A percentile compares a stretch with the other conserved stretches of the same genome.
phyloP scores from a whole-genome alignment of 2,329 filamentous ascomycete species.

The Colletotrichum cuscutae region DNA sequence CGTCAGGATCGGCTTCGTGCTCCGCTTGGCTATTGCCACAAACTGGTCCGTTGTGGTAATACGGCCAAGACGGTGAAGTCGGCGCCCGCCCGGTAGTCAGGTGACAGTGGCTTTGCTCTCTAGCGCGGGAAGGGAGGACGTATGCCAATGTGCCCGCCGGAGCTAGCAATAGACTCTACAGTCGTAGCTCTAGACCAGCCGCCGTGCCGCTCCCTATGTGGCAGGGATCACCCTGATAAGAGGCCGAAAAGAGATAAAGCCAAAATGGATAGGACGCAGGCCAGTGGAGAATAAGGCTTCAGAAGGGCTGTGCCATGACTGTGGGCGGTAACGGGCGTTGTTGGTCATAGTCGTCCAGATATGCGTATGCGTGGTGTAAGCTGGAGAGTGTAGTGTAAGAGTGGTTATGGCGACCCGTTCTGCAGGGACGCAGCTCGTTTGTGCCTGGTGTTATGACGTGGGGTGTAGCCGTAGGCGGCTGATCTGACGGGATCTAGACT shows the following conservation, averaged over 20 bases:
- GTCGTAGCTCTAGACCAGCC: neutral
- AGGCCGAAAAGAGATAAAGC: slow-evolving; percentile 12
- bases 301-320: slow-evolving; percentile 19
- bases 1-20: slow-evolving; percentile 4
- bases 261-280: slow-evolving; percentile 7
- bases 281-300: slow-evolving; percentile 13
- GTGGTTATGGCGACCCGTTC: neutral
- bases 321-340: slow-evolving; percentile 13
- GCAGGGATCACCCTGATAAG: slow-evolving; percentile 19
- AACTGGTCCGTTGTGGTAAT: neutral
- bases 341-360: slow-evolving; percentile 22
- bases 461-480: slow-evolving; percentile 7
- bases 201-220: neutral
- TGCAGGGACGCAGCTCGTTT: slow-evolving; percentile 32
- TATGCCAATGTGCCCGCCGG: neutral
- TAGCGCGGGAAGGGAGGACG: slow-evolving; percentile 25
- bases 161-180: neutral
- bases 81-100: slow-evolving; percentile 23
- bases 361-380: neutral
- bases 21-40: slow-evolving; percentile 12
- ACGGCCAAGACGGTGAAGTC: slow-evolving; percentile 13
- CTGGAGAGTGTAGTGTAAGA: neutral
- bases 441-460: slow-evolving; percentile 30
- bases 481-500: slow-evolving; percentile 28
- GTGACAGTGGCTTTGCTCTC: slow-evolving; percentile 24